phyloP scores from a whole-genome alignment of 129 eudicot genomes.

The Artemisia argyi region DNA sequence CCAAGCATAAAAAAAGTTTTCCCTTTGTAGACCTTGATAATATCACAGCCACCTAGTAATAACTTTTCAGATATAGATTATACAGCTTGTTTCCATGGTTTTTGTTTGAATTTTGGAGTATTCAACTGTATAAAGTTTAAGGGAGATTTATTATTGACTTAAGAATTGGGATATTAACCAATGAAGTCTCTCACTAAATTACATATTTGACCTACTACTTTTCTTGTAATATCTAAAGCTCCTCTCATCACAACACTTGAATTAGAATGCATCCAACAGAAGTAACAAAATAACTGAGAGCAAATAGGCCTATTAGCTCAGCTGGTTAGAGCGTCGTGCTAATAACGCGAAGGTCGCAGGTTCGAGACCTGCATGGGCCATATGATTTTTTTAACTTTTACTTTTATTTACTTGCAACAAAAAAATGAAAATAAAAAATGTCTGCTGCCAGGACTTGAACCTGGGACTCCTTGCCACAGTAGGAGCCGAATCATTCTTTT shows the following conservation, averaged over 20 bases:
- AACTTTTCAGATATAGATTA: too few relatives aligned
- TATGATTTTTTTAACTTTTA: too few relatives aligned
- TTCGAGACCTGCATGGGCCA: too few relatives aligned
- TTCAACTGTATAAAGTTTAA: constrained; percentile 26
- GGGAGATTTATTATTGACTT: background rate
- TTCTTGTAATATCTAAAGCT: constrained; percentile 15
- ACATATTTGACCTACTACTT: constrained; percentile 34
- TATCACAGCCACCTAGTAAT: too few relatives aligned
- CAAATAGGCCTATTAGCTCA: constrained; percentile 73
- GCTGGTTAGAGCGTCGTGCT: constrained; percentile 93
- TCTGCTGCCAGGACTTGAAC: constrained; percentile 15
- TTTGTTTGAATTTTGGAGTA: constrained; percentile 15
- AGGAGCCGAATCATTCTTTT: too few relatives aligned
- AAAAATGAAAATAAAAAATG: too few relatives aligned
- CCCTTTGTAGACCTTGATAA: too few relatives aligned
- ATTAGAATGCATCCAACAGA: constrained; percentile 3
- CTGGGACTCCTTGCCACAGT: too few relatives aligned
- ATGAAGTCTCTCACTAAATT: background rate
- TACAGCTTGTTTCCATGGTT: too few relatives aligned
- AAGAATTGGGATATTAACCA: background rate
- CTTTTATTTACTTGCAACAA: too few relatives aligned
- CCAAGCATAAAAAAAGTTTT: too few relatives aligned
- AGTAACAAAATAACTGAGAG: too few relatives aligned
- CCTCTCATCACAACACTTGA: constrained; percentile 9
- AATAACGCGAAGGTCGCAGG: constrained; percentile 75